phyloP scores from a whole-genome alignment of 208 protist genomes.

The Herpetomonas samuelpessoai region DNA sequence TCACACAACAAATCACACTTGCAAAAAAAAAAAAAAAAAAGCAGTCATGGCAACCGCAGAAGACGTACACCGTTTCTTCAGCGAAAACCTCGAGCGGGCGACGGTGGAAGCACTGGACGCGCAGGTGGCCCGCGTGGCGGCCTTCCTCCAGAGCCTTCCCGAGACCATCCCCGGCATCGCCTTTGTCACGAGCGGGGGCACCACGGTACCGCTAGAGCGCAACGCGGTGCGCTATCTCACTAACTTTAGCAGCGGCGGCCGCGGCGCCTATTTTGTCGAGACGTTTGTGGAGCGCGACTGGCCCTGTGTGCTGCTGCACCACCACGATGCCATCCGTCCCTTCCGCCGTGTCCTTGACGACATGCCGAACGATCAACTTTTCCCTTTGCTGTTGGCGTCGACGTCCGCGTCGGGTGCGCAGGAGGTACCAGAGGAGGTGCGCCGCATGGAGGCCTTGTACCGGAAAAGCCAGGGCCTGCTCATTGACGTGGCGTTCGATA shows the following conservation, averaged over 20 bases:
- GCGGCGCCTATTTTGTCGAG: conserved; percentile 71
- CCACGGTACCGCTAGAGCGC: conserved; percentile 73
- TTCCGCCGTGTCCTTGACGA: conserved; percentile 56
- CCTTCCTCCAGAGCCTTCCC: conserved; percentile 29
- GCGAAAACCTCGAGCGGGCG: conserved; percentile 42
- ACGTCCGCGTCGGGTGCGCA: not conserved
- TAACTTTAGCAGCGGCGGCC: conserved; percentile 83
- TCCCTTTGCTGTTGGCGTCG: conserved; percentile 15
- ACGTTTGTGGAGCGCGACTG: conserved; percentile 53
- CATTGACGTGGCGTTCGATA: conserved; percentile 61
- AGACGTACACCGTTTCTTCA: conserved; percentile 42
- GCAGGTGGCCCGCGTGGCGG: conserved; percentile 17
- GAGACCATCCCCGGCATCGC: conserved; percentile 47
- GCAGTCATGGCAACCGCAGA: conserved; percentile 15
- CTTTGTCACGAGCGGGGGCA: conserved; percentile 81
- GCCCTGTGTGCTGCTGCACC: conserved; percentile 71
- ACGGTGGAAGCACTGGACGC: conserved; percentile 23
- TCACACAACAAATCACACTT: not conserved
- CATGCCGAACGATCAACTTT: conserved; percentile 45
- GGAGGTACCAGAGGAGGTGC: conserved; percentile 13
- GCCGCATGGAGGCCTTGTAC: conserved; percentile 26
- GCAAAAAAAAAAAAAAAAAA: conserved; percentile 8
- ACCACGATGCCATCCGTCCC: conserved; percentile 43
- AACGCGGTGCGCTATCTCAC: conserved; percentile 81
- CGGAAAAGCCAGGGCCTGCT: conserved; percentile 31